Percentiles rank a stretch among this genome's conserved stretches.
phyloP scores from a whole-genome alignment of 768 basidiomycete species.

The Mycena galericulata region DNA sequence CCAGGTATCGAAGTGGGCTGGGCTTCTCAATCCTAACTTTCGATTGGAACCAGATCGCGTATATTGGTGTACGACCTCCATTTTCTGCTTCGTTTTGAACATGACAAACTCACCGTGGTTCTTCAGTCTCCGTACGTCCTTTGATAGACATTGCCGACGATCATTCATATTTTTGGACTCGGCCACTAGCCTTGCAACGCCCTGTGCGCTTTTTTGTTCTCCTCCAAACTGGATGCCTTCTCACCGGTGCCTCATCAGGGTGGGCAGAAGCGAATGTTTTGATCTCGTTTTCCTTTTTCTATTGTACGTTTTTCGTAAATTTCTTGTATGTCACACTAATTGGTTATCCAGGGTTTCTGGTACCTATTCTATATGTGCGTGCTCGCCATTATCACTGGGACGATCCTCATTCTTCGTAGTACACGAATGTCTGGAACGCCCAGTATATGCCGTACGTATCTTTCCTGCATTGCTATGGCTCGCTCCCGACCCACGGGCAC shows the following conservation, averaged over 20 bases:
- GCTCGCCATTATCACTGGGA: background rate
- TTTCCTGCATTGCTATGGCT: constrained; percentile 24
- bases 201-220: constrained; percentile 49
- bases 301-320: constrained; percentile 55
- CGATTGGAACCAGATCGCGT: constrained; percentile 79
- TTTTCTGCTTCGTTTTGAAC: background rate
- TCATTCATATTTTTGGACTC: background rate
- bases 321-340: background rate
- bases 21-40: constrained; percentile 67
- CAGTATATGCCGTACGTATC: constrained; percentile 67
- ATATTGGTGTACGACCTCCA: constrained; percentile 62
- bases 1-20: constrained; percentile 60
- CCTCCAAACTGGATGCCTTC: background rate
- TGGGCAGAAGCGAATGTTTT: constrained; percentile 83
- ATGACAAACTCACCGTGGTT: background rate
- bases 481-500: constrained; percentile 23
- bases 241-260: constrained; percentile 54
- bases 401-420: constrained; percentile 45
- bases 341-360: constrained; percentile 56
- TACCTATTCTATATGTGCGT: constrained; percentile 61
- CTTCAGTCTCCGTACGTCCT: constrained; percentile 23
- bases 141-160: constrained; percentile 1
- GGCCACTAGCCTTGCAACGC: constrained; percentile 55
- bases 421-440: constrained; percentile 66
- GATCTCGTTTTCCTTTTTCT: constrained; percentile 71